Conservation (phyloP, 352 stramenopile species). For the Phytophthora nicotianae region DNA sequence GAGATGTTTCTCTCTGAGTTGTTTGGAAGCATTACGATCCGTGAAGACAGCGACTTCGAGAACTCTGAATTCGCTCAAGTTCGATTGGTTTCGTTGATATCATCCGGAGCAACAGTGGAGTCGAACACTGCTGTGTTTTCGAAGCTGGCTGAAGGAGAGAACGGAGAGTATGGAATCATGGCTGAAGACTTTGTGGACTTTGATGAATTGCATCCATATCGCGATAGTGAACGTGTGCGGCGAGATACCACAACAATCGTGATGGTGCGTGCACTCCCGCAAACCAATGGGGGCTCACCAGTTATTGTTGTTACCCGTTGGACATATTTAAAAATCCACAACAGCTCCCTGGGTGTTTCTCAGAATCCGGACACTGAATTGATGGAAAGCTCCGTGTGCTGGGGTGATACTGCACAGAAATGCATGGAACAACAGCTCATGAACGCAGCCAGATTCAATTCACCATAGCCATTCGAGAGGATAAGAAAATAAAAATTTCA, state of each 20-base stretch:
- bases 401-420: neutral
- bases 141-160: neutral
- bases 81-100: neutral
- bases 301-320: neutral
- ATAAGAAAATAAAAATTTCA: too few species aligned
- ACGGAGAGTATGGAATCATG: neutral
- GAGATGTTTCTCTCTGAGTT: neutral
- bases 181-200: neutral
- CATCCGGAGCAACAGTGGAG: neutral
- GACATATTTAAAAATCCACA: neutral
- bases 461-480: too few species aligned
- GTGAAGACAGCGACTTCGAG: neutral
- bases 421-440: neutral
- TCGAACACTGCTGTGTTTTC: neutral
- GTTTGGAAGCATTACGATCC: neutral
- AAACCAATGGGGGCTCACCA: neutral
- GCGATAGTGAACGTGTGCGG: neutral
- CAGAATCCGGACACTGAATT: neutral
- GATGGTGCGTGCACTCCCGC: neutral
- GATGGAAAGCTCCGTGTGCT: neutral
- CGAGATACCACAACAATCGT: neutral
- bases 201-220: neutral
- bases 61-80: neutral
- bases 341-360: neutral
- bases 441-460: neutral